A percentile compares a stretch with the other conserved stretches of the same genome.
Evolutionary conservation across 2,329 filamentous ascomycete species (phyloP).

Genomic region (Clarireedia hainanense): DNA sequence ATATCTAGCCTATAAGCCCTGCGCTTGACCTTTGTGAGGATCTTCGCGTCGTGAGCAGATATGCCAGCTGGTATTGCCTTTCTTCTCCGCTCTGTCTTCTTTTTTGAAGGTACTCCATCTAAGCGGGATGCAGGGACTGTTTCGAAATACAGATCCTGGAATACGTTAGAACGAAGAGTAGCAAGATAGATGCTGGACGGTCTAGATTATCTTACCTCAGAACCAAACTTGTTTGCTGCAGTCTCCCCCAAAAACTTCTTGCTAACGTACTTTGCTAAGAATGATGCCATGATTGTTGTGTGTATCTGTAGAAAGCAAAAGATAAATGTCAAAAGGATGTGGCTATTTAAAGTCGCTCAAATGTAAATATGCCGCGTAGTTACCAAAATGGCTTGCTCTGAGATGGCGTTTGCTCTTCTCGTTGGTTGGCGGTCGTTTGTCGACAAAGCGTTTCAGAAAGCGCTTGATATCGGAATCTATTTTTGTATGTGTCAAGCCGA

Average conservation of each 20-base stretch:
- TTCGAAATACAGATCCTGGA: slow-evolving; percentile 85
- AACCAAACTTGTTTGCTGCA: slow-evolving; percentile 49
- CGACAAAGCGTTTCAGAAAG: slow-evolving; percentile 8
- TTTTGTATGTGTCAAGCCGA: slow-evolving; percentile 1
- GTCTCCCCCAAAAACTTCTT: slow-evolving; percentile 51
- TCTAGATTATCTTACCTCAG: slow-evolving; percentile 36
- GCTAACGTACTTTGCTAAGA: slow-evolving; percentile 46
- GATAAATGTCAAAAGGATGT: neutral
- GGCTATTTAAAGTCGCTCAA: neutral
- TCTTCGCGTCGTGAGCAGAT: slow-evolving; percentile 69
- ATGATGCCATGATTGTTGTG: slow-evolving; percentile 40
- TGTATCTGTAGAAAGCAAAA: neutral
- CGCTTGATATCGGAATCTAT: slow-evolving; percentile 4
- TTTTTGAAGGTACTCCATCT: slow-evolving; percentile 49
- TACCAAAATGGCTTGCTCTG: neutral
- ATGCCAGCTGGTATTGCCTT: slow-evolving; percentile 80
- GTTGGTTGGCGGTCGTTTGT: neutral
- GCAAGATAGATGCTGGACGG: neutral
- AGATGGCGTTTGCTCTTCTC: neutral
- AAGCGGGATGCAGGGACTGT: slow-evolving; percentile 66
- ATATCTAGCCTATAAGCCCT: slow-evolving; percentile 82
- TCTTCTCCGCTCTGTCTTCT: slow-evolving; percentile 74
- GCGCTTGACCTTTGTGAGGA: slow-evolving; percentile 80
- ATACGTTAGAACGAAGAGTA: slow-evolving; percentile 1
- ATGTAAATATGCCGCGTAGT: no score